Conservation (phyloP, 352 stramenopile species). For the Elongisporangium senticosum region DNA sequence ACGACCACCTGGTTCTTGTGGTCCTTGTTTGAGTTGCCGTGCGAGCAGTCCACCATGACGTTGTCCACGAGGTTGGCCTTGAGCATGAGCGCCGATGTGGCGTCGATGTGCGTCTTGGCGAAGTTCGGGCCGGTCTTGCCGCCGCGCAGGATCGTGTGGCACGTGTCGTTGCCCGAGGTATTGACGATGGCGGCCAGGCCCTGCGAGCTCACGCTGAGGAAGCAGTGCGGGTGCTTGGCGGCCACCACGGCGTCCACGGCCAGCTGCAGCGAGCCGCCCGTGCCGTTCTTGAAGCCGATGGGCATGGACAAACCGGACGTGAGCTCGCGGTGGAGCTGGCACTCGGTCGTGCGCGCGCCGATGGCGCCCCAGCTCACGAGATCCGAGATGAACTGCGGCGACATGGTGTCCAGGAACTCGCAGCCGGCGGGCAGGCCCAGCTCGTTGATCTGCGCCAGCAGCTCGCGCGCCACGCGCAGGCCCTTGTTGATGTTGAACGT, state of each 20-base stretch:
- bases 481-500: slow-evolving; percentile 92
- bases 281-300: slow-evolving; percentile 91
- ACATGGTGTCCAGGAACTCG: slow-evolving; percentile 90
- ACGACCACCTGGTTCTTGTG: slow-evolving; percentile 86
- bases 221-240: slow-evolving; percentile 80
- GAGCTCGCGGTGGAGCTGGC: slow-evolving; percentile 86
- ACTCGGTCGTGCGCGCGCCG: slow-evolving; percentile 88
- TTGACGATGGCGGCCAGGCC: slow-evolving; percentile 84
- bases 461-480: slow-evolving; percentile 71
- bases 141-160: slow-evolving; percentile 86
- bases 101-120: slow-evolving; percentile 77
- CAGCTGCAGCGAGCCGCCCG: slow-evolving; percentile 78
- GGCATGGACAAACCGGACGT: slow-evolving; percentile 87
- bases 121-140: slow-evolving; percentile 84
- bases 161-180: slow-evolving; percentile 82
- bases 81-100: slow-evolving; percentile 71
- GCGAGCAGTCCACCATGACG: slow-evolving; percentile 89
- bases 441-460: slow-evolving; percentile 84
- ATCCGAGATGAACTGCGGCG: slow-evolving; percentile 87
- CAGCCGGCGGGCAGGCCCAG: slow-evolving; percentile 77
- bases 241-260: slow-evolving; percentile 81
- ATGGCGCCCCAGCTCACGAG: slow-evolving; percentile 88
- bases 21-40: slow-evolving; percentile 88
- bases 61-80: slow-evolving; percentile 81
- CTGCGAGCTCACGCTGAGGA: slow-evolving; percentile 85